A percentile compares a stretch with the other conserved stretches of the same genome.
These are phyloP conservation scores for Xylaria acuta DNA, from an alignment of 495 filamentous ascomycete genomes.

Conservation along the genomic window DNA sequence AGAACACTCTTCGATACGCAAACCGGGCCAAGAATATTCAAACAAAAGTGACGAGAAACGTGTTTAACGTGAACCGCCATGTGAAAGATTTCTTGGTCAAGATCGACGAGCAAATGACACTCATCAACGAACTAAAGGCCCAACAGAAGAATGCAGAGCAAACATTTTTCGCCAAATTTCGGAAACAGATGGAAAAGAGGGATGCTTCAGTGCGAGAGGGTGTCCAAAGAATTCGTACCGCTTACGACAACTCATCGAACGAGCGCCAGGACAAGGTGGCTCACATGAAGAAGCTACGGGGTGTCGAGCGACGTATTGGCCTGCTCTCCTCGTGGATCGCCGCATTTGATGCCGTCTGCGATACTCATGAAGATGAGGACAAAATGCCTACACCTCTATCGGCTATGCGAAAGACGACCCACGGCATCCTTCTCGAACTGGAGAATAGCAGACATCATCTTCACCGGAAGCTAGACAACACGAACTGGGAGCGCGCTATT, in stretches of 20 bases:
- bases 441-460: conserved; percentile 89
- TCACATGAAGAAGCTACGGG: conserved; percentile 81
- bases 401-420: conserved; percentile 84
- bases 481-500: conserved; percentile 83
- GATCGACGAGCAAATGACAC: conserved; percentile 88
- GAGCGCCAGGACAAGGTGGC: conserved; percentile 80
- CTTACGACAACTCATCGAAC: conserved; percentile 81
- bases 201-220: conserved; percentile 80
- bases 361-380: conserved; percentile 68
- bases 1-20: conserved; percentile 97
- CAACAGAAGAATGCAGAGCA: conserved; percentile 92
- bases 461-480: conserved; percentile 78
- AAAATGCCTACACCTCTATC: conserved; percentile 67
- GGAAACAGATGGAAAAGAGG: conserved; percentile 84
- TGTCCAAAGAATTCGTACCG: conserved; percentile 75
- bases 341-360: conserved; percentile 86
- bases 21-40: conserved; percentile 99
- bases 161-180: conserved; percentile 85
- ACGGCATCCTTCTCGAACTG: conserved; percentile 85
- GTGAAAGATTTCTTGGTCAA: conserved; percentile 98
- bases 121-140: conserved; percentile 92
- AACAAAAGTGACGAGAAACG: conserved; percentile 97
- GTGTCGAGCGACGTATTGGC: conserved; percentile 83
- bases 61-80: conserved; percentile 98
- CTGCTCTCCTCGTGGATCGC: conserved; percentile 90